phyloP scores from a whole-genome alignment of 1,139 yeast genomes.

The Pichia sp. region DNA sequence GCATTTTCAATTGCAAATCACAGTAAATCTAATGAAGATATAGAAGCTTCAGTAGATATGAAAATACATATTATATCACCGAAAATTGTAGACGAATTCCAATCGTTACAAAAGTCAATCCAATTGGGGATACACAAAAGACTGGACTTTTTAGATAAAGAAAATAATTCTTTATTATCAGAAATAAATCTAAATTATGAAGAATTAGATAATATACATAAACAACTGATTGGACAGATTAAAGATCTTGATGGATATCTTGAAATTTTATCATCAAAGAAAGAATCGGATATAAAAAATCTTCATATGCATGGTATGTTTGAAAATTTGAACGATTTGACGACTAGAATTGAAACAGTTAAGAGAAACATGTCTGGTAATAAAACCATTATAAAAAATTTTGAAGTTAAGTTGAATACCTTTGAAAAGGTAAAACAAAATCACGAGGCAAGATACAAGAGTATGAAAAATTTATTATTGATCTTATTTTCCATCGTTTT shows the following conservation, averaged over 20 bases:
- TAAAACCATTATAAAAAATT: slow-evolving; percentile 20
- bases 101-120: slow-evolving; percentile 19
- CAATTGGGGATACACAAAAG: slow-evolving; percentile 20
- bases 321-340: slow-evolving; percentile 25
- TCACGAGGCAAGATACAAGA: slow-evolving; percentile 15
- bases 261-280: slow-evolving; percentile 16
- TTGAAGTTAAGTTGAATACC: slow-evolving; percentile 19
- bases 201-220: slow-evolving; percentile 18
- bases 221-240: slow-evolving; percentile 16
- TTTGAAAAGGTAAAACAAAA: slow-evolving; percentile 19
- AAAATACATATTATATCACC: slow-evolving; percentile 12
- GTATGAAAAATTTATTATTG: slow-evolving; percentile 12
- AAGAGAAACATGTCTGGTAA: slow-evolving; percentile 17
- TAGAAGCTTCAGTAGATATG: neutral
- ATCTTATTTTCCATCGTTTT: neutral
- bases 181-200: slow-evolving; percentile 19
- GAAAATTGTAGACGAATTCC: slow-evolving; percentile 10
- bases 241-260: slow-evolving; percentile 17
- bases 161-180: slow-evolving; percentile 20
- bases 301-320: slow-evolving; percentile 21
- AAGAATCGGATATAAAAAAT: slow-evolving; percentile 16
- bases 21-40: neutral
- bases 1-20: neutral
- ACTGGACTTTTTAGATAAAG: slow-evolving; percentile 20
- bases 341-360: slow-evolving; percentile 22